These are phyloP conservation scores for Chlorella sp. DNA, from an alignment of 139 green algal genomes.

Conservation along the genomic window DNA sequence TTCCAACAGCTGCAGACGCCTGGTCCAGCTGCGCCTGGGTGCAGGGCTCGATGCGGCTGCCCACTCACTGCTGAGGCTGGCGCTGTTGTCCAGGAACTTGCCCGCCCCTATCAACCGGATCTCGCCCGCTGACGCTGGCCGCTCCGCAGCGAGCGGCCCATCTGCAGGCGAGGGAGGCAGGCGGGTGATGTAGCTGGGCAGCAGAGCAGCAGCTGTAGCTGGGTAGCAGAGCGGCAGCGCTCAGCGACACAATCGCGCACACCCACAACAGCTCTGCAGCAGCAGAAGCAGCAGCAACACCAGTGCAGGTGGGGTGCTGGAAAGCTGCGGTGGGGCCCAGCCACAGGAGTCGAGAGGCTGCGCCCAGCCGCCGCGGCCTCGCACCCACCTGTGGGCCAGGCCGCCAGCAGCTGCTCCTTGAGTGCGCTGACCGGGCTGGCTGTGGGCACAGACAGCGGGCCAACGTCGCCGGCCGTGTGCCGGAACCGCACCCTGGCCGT, in stretches of 20 bases:
- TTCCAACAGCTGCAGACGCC: too few species aligned
- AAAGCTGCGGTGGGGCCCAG: too few species aligned
- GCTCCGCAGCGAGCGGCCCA: constrained; percentile 6
- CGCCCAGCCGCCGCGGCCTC: neutral
- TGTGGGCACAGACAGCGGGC: neutral
- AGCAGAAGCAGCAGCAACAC: too few species aligned
- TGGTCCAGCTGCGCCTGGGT: neutral
- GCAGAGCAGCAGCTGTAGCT: neutral
- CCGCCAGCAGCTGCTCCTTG: constrained; percentile 5
- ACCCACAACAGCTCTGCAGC: too few species aligned
- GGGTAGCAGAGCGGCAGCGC: neutral
- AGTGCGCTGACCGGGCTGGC: neutral
- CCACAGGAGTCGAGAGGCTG: neutral
- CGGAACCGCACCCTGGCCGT: constrained; percentile 4
- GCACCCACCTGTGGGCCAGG: constrained; percentile 31
- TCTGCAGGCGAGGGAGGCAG: too few species aligned
- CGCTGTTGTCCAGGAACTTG: constrained; percentile 31
- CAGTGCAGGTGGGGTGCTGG: too few species aligned
- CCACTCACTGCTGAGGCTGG: constrained; percentile 24
- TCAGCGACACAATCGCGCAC: neutral
- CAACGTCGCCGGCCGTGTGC: constrained; percentile 2
- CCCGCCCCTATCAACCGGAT: constrained; percentile 35
- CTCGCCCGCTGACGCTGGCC: constrained; percentile 11
- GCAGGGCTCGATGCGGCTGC: too few species aligned
- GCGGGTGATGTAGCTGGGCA: neutral